Evolutionary conservation across 306 rosid genomes (phyloP).

Genomic region (Luffa acutangula): DNA sequence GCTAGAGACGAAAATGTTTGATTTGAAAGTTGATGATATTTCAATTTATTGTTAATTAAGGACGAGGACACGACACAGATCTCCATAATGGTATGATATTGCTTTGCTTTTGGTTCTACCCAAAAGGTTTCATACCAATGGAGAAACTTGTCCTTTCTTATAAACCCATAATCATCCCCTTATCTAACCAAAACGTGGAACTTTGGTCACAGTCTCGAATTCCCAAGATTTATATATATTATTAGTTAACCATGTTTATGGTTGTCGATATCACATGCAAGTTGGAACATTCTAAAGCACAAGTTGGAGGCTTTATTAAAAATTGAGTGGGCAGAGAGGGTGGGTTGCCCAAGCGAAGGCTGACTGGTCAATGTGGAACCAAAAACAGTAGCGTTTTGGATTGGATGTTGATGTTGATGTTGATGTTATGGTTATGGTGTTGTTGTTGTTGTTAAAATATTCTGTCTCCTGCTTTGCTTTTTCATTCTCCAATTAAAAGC

Average conservation of each 20-base stretch:
- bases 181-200: too few relatives aligned
- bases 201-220: too few relatives aligned
- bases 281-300: slow-evolving; percentile 62
- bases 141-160: too few relatives aligned
- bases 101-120: too few relatives aligned
- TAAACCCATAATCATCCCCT: too few relatives aligned
- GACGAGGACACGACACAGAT: too few relatives aligned
- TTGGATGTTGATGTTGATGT: not conserved
- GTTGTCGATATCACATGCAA: slow-evolving; percentile 20
- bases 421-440: slow-evolving; percentile 19
- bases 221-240: not conserved
- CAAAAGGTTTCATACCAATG: too few relatives aligned
- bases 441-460: slow-evolving; percentile 24
- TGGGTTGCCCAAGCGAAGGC: not conserved
- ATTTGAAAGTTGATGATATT: too few relatives aligned
- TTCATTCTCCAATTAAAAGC: slow-evolving; percentile 44
- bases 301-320: slow-evolving; percentile 46
- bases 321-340: not conserved
- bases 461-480: slow-evolving; percentile 31
- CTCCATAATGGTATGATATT: too few relatives aligned
- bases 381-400: not conserved
- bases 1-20: too few relatives aligned
- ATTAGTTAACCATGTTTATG: not conserved
- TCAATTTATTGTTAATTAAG: too few relatives aligned
- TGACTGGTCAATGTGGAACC: slow-evolving; percentile 2